These are phyloP conservation scores for Wickerhamiella vanderwaltii DNA, from an alignment of 805 yeast genomes.

Conservation along the genomic window DNA sequence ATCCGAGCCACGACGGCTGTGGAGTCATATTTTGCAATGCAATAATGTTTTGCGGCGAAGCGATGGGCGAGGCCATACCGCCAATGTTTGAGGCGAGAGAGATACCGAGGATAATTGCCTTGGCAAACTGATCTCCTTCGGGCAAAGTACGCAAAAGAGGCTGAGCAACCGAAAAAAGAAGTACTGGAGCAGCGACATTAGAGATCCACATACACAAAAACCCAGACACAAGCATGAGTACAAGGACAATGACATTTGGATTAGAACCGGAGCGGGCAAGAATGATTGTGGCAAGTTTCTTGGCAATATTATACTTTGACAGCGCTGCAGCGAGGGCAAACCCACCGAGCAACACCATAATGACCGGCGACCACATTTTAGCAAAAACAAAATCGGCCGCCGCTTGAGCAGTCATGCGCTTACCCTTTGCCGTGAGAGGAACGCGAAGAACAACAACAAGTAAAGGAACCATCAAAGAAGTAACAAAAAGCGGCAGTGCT, in stretches of 20 bases:
- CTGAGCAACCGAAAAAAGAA: constrained; percentile 81
- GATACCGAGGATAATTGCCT: constrained; percentile 77
- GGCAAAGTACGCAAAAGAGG: constrained; percentile 80
- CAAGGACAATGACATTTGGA: constrained; percentile 62
- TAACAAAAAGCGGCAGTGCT: constrained; percentile 80
- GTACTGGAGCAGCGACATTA: constrained; percentile 94
- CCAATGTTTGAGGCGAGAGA: constrained; percentile 90
- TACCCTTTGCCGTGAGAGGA: constrained; percentile 22
- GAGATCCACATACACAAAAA: constrained; percentile 91
- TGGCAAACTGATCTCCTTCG: constrained; percentile 63
- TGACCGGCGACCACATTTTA: constrained; percentile 92
- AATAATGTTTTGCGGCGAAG: constrained; percentile 91
- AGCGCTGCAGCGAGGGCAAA: constrained; percentile 90
- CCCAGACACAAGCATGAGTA: constrained; percentile 77
- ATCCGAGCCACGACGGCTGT: constrained; percentile 75
- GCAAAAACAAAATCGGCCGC: constrained; percentile 71
- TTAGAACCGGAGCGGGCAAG: constrained; percentile 75
- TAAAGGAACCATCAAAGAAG: constrained; percentile 74
- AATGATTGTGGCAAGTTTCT: constrained; percentile 68
- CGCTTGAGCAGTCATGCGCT: constrained; percentile 45
- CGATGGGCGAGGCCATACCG: constrained; percentile 96
- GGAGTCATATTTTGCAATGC: constrained; percentile 83
- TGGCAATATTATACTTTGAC: constrained; percentile 83
- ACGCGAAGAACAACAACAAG: constrained; percentile 64
- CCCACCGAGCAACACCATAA: constrained; percentile 83